Percentiles rank a stretch among this genome's conserved stretches.
Conservation (phyloP, 208 protist species). For the Chromosphaera perkinsii region DNA sequence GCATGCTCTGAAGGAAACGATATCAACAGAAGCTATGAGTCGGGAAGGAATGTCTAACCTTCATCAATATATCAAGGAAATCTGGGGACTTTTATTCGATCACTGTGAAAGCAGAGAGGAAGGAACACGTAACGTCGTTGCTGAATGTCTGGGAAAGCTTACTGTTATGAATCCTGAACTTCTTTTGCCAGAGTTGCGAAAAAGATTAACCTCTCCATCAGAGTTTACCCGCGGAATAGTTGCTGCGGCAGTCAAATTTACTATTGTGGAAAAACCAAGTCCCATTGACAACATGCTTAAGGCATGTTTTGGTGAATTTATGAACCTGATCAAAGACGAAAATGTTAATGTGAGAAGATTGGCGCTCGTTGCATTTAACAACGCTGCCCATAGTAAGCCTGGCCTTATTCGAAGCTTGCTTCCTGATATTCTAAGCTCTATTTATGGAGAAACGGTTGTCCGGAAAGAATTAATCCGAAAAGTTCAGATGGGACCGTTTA, state of each 20-base stretch:
- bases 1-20: slow-evolving; percentile 63
- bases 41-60: slow-evolving; percentile 8
- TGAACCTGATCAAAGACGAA: slow-evolving; percentile 40
- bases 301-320: slow-evolving; percentile 37
- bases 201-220: neutral
- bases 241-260: slow-evolving; percentile 62
- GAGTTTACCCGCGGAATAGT: slow-evolving; percentile 38
- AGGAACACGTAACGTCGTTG: slow-evolving; percentile 65
- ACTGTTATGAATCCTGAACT: slow-evolving; percentile 50
- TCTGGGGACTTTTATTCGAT: slow-evolving; percentile 42
- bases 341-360: slow-evolving; percentile 54
- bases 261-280: slow-evolving; percentile 33
- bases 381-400: slow-evolving; percentile 64
- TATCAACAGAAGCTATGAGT: neutral
- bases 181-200: slow-evolving; percentile 49
- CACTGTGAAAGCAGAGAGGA: slow-evolving; percentile 57
- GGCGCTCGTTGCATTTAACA: slow-evolving; percentile 63
- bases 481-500: slow-evolving; percentile 82
- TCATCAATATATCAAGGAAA: slow-evolving; percentile 8
- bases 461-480: slow-evolving; percentile 60
- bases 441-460: slow-evolving; percentile 57
- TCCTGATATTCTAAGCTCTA: slow-evolving; percentile 35
- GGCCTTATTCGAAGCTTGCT: slow-evolving; percentile 50
- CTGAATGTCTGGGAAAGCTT: slow-evolving; percentile 73
- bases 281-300: slow-evolving; percentile 26